Evolutionary conservation across 768 basidiomycete genomes (phyloP).

Genomic region (Lentinula aciculospora): DNA sequence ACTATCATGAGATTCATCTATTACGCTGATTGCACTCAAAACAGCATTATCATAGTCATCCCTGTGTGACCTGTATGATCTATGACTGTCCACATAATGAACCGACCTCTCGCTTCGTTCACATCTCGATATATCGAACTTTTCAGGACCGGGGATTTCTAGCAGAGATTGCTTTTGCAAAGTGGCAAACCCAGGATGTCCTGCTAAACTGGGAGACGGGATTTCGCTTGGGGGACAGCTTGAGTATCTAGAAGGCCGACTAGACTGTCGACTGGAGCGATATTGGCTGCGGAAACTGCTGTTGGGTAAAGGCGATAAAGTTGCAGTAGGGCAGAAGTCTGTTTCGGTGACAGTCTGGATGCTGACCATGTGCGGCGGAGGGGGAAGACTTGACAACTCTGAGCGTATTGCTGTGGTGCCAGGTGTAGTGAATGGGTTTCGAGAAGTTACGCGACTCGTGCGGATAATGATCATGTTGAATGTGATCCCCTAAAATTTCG

Average conservation of each 20-base stretch:
- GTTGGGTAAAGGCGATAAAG: background rate
- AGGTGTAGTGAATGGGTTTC: background rate
- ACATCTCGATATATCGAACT: background rate
- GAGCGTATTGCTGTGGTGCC: background rate
- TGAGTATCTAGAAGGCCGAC: background rate
- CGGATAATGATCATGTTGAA: conserved; percentile 26
- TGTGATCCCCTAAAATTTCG: conserved; percentile 20
- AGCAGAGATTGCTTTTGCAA: background rate
- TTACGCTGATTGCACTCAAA: background rate
- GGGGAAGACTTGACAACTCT: background rate
- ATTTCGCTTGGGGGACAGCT: background rate
- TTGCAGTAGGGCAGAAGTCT: background rate
- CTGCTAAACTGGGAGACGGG: background rate
- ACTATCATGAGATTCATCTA: background rate
- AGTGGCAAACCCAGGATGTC: background rate
- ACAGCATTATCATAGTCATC: background rate
- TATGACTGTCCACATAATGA: background rate
- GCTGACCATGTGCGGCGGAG: background rate
- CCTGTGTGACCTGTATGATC: background rate
- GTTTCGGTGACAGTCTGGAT: background rate
- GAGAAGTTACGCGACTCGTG: background rate
- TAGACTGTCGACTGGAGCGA: background rate
- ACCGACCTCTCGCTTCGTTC: background rate
- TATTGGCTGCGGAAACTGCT: background rate
- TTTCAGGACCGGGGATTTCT: background rate